Evolutionary conservation across 1,284 basidiomycete genomes (phyloP).

Genomic region (Ceratobasidium sp.): DNA sequence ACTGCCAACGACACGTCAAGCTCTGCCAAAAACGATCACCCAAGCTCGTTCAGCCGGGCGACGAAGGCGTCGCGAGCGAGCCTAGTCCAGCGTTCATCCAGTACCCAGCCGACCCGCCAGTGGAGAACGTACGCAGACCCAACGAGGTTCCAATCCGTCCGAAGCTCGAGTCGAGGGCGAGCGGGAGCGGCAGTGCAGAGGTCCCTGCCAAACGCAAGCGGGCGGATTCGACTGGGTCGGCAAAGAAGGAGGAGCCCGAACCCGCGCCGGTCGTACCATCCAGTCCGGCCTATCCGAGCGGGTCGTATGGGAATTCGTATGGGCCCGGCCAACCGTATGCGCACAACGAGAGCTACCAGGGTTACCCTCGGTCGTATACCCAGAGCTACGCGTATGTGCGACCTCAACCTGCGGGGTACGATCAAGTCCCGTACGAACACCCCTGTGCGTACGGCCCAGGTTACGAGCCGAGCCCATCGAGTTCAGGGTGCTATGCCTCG

Average conservation of each 20-base stretch:
- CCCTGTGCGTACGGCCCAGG: neutral
- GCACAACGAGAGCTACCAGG: neutral
- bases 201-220: neutral
- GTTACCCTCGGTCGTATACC: no score
- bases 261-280: neutral
- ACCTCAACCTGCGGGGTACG: constrained; percentile 1
- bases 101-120: neutral
- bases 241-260: neutral
- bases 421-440: neutral
- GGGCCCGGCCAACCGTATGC: neutral
- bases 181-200: neutral
- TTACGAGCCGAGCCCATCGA: neutral
- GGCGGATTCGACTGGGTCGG: neutral
- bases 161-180: neutral
- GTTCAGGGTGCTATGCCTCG: neutral
- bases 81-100: constrained; percentile 10
- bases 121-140: neutral
- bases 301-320: neutral
- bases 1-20: constrained; percentile 34
- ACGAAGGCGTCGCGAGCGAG: neutral
- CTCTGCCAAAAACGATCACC: constrained; percentile 28
- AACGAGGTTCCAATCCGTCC: constrained; percentile 16
- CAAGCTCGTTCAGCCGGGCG: neutral
- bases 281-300: neutral
- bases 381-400: neutral